Evolutionary conservation across 2,329 filamentous ascomycete species (phyloP).

Genomic region (Alternaria consortialis): DNA sequence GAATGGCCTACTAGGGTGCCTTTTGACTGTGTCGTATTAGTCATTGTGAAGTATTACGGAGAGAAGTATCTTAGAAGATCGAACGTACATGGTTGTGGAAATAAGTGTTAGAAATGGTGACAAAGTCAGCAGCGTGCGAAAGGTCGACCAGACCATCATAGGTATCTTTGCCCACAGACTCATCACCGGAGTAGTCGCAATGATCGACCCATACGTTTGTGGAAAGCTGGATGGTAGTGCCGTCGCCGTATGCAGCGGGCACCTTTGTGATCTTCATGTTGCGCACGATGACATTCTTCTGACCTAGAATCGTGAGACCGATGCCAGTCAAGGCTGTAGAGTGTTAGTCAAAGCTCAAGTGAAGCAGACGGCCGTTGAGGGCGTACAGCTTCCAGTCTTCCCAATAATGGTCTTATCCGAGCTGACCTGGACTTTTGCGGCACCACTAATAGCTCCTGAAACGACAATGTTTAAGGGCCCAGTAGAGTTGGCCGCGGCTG

Average conservation of each 20-base stretch:
- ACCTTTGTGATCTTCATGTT: constrained; percentile 68
- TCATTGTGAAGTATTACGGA: not conserved
- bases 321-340: constrained; percentile 52
- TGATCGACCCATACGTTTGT: constrained; percentile 71
- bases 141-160: constrained; percentile 62
- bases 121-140: constrained; percentile 68
- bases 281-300: constrained; percentile 68
- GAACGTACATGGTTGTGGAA: constrained; percentile 59
- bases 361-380: not conserved
- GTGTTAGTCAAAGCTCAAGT: constrained; percentile 41
- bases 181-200: constrained; percentile 66
- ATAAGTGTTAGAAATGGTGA: constrained; percentile 63
- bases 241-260: constrained; percentile 66
- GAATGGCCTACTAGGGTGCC: constrained; percentile 67
- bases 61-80: not conserved
- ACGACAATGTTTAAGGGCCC: constrained; percentile 37
- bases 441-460: constrained; percentile 34
- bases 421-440: constrained; percentile 34
- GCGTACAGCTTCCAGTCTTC: constrained; percentile 55
- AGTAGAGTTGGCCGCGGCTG: constrained; percentile 54
- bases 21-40: constrained; percentile 53
- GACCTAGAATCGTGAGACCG: constrained; percentile 63
- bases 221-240: constrained; percentile 65
- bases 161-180: constrained; percentile 35
- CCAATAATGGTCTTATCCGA: constrained; percentile 39